Base-by-base conservation (phyloP, 345 rosid genomes). In the Euphorbia lathyris region DNA sequence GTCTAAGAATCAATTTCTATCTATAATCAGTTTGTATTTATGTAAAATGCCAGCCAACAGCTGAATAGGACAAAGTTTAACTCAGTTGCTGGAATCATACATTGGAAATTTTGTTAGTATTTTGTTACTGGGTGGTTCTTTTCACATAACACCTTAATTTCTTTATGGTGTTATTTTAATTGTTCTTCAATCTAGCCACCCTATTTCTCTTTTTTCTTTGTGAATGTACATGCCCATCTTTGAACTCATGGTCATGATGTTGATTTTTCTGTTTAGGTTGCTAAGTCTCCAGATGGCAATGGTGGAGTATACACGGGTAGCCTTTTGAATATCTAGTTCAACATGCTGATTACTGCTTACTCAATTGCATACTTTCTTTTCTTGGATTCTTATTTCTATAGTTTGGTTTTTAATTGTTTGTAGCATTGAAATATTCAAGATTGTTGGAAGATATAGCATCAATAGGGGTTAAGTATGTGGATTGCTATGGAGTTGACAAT, bases 231-330 rank as follows among this genome's bases (percentile, higher is more conserved):
- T 32, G 19, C 20, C 23, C 34, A n/a, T n/a, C 76, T 7, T 59
- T 43, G 47, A 72, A 58, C 29, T 30, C 29, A 8, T 57, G 58
- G 69, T 65, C 43, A 9, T 77, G 62, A 72, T 19, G 58, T 75
- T 19, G 70, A 40, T 45, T 69, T 71, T 73, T 68, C 72, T n/a
- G 59, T 63, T 67, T 83, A 95, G 99, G 87, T 95, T 42, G 95
- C 99, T 63, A 95, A 86, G 81, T 89, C 98, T 85, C 98, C 99
- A 34, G 98, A 92, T 80, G 98, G 99, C 42, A 95, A 95, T 71
- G 97, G 97, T n/a, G 99, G 99, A 81, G 90, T 95, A 27, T 95
- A 92, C 84, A 77, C 97, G 75, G 96, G 97, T 90, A 84, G 11
- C 11, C 20, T 51, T 69, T 60, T 43, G 38, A 38, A 65, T 68